Evolutionary conservation across 2,329 filamentous ascomycete genomes (phyloP).

Genomic region (Penicillium vulpinum): DNA sequence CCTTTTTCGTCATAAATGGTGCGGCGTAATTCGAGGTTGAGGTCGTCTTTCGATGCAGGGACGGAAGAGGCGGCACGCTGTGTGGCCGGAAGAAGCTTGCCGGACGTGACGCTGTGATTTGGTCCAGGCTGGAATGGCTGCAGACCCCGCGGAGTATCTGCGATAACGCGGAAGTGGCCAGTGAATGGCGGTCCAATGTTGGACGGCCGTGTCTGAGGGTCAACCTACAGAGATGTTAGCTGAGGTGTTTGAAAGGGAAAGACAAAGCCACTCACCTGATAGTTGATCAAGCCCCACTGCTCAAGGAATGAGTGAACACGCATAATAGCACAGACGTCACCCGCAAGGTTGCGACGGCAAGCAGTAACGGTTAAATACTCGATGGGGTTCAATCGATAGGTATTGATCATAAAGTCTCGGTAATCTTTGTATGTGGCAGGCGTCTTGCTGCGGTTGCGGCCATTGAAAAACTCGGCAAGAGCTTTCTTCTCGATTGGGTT

Average conservation of each 20-base stretch:
- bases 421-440: constrained; percentile 98
- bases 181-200: constrained; percentile 96
- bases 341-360: constrained; percentile 89
- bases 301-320: constrained; percentile 96
- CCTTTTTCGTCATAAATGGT: constrained; percentile 94
- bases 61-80: constrained; percentile 68
- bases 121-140: constrained; percentile 93
- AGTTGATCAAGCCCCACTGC: constrained; percentile 98
- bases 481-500: constrained; percentile 92
- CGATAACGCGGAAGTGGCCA: constrained; percentile 93
- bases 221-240: constrained; percentile 63
- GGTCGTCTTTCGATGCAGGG: constrained; percentile 70
- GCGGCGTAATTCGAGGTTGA: constrained; percentile 88
- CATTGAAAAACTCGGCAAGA: constrained; percentile 97
- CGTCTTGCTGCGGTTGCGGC: constrained; percentile 95
- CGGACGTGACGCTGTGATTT: constrained; percentile 64
- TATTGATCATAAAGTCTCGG: constrained; percentile 99
- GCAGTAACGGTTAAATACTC: constrained; percentile 98
- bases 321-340: constrained; percentile 99
- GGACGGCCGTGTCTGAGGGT: constrained; percentile 90
- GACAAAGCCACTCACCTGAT: constrained; percentile 67
- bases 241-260: constrained; percentile 27
- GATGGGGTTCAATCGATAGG: constrained; percentile 90
- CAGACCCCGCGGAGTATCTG: constrained; percentile 90
- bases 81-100: constrained; percentile 65